These are phyloP conservation scores for Lecanicillium sp. DNA, from an alignment of 2,329 filamentous ascomycete species.

Conservation along the genomic window DNA sequence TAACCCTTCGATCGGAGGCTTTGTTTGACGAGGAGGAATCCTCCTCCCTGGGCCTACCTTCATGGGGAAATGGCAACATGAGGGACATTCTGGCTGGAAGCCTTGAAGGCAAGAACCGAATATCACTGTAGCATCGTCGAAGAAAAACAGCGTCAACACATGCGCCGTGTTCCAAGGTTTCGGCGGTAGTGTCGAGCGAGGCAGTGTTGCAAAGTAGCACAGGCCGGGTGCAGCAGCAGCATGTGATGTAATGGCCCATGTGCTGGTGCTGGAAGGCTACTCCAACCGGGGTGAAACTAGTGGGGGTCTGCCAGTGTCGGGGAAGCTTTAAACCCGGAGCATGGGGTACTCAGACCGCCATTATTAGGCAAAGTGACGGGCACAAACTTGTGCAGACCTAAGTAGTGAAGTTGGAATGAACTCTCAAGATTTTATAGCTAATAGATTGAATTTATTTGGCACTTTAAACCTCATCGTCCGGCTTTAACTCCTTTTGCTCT, in stretches of 20 bases:
- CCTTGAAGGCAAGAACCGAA: slow-evolving; percentile 13
- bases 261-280: no score
- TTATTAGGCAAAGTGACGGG: no score
- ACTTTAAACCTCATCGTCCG: no score
- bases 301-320: no score
- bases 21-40: slow-evolving; percentile 14
- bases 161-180: background rate
- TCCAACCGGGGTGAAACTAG: no score
- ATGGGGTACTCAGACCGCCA: no score
- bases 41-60: slow-evolving; percentile 19
- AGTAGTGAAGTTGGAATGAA: no score
- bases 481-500: no score
- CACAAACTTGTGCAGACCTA: no score
- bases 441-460: no score
- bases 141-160: background rate
- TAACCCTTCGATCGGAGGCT: slow-evolving; percentile 13
- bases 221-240: slow-evolving; percentile 7
- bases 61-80: slow-evolving; percentile 24
- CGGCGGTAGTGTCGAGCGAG: background rate
- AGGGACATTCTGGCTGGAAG: slow-evolving; percentile 30
- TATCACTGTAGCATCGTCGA: slow-evolving; percentile 5
- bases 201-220: background rate
- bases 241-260: slow-evolving; percentile 14
- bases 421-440: no score
- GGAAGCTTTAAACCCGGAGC: no score